Evolutionary conservation across 495 filamentous ascomycete genomes (phyloP), one percentile per base, ranked within the genome.

Genomic region (Cercophora newfieldiana): DNA sequence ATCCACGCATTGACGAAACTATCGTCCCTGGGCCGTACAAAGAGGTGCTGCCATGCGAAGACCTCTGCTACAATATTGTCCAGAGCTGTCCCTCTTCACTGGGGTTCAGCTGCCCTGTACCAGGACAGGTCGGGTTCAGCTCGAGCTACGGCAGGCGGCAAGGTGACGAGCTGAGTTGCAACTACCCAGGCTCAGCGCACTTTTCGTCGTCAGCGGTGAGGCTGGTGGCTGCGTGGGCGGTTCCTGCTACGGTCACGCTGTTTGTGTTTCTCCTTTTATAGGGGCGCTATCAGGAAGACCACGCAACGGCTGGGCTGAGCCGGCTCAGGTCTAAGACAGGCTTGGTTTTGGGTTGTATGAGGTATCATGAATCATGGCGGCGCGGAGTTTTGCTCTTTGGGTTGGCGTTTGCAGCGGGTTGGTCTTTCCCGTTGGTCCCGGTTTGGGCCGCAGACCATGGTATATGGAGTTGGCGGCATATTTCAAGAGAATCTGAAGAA

Each of bases 1-100:
- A 91, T 67, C 68, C 82, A 3, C 68, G 82, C 33, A 96, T 98
- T 68, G 93, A 97, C 71, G 57, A 75, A 1, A 49, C 75, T 0
- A 86, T 98, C 68, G 70, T 82, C 57, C 95, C 95, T 0, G 95
- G 96, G 0, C 94, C 95, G 0, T 97, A 98, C 76, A 96, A 93
- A 73, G 95, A 99, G 78, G 71, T 98, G 28, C 80, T 97, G 33
- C 95, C 95, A 0, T 97, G 93, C 72, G 81, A 88, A 59, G 87
- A 93, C 67, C 77, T 96, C 48, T 99, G 95, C 77, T 92, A 93
- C 73, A 83, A 86, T 21, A 79, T 98, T 1, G 90, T 96, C 21
- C 87, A 87, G 76, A 90, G 83, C 71, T 99, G 95, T 81, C 93
- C 96, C 3, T 82, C 91, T n/a, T 74, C 80, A 1, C 77, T 99